Evolutionary conservation across 352 stramenopile genomes (phyloP).

Genomic region (Globisporangium iwayamae): DNA sequence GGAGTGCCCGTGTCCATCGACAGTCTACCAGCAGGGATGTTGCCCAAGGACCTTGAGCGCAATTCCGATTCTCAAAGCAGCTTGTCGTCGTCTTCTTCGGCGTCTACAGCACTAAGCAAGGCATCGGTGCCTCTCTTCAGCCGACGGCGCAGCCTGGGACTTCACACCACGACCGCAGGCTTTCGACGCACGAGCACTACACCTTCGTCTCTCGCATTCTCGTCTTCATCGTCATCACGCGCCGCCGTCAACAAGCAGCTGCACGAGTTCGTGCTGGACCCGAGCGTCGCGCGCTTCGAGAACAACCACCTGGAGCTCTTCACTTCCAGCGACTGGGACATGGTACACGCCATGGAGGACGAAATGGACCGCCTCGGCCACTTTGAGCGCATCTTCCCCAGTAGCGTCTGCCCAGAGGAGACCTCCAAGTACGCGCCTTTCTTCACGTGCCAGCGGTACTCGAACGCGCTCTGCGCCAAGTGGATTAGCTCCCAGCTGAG

Average conservation of each 20-base stretch:
- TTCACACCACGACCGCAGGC: not conserved
- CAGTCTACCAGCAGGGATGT: slow-evolving; percentile 21
- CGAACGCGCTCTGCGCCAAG: slow-evolving; percentile 55
- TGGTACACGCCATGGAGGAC: slow-evolving; percentile 65
- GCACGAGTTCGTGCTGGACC: slow-evolving; percentile 52
- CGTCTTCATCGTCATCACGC: not conserved
- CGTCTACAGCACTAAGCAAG: not conserved
- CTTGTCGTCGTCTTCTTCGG: not conserved
- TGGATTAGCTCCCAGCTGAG: slow-evolving; percentile 45
- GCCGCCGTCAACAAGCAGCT: slow-evolving; percentile 40
- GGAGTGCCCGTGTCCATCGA: slow-evolving; percentile 44
- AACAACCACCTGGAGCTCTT: slow-evolving; percentile 53
- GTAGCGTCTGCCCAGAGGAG: slow-evolving; percentile 2
- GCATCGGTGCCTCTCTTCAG: not conserved
- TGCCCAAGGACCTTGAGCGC: slow-evolving; percentile 21
- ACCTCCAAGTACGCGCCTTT: slow-evolving; percentile 33
- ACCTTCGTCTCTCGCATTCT: not conserved
- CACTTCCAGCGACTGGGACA: slow-evolving; percentile 46
- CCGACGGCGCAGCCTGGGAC: not conserved
- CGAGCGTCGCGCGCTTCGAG: slow-evolving; percentile 36
- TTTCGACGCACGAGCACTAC: slow-evolving; percentile 24
- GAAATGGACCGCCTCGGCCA: slow-evolving; percentile 66
- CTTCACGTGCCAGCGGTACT: slow-evolving; percentile 63
- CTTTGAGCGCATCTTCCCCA: slow-evolving; percentile 70
- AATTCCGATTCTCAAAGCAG: not conserved